These are phyloP conservation scores for Parmelia sp. DNA, from an alignment of 495 filamentous ascomycete species.

Conservation along the genomic window DNA sequence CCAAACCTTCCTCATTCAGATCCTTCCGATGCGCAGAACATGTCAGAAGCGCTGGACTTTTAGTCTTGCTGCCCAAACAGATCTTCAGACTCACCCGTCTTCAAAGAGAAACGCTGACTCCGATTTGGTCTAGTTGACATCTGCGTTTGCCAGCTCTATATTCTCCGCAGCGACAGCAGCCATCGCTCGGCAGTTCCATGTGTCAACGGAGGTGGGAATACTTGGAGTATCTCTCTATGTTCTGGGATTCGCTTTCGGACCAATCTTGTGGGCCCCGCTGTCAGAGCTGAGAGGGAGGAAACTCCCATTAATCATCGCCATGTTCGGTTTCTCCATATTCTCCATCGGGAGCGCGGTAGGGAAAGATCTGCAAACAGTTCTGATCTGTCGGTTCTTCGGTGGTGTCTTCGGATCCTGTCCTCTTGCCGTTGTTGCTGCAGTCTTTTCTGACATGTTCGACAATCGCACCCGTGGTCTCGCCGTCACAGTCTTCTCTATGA, in stretches of 20 bases:
- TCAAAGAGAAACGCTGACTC: background rate
- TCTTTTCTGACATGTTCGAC: slow-evolving; percentile 85
- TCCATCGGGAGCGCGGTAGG: slow-evolving; percentile 61
- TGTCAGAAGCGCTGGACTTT: slow-evolving; percentile 29
- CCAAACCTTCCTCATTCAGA: background rate
- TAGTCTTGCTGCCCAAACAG: background rate
- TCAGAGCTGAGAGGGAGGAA: slow-evolving; percentile 56
- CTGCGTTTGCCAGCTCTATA: slow-evolving; percentile 59
- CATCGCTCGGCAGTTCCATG: slow-evolving; percentile 45
- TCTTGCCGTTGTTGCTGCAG: slow-evolving; percentile 74
- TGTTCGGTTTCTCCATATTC: slow-evolving; percentile 78
- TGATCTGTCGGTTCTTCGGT: slow-evolving; percentile 78
- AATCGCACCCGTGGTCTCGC: slow-evolving; percentile 62
- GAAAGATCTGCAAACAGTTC: slow-evolving; percentile 76
- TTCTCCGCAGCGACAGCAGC: slow-evolving; percentile 48
- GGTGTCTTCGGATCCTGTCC: slow-evolving; percentile 72
- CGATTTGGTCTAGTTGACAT: slow-evolving; percentile 30
- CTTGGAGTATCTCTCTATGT: slow-evolving; percentile 56
- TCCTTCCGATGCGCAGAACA: background rate
- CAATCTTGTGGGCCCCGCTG: slow-evolving; percentile 58
- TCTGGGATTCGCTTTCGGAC: slow-evolving; percentile 55
- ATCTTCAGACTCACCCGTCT: background rate
- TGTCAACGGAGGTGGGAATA: slow-evolving; percentile 49
- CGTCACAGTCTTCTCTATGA: slow-evolving; percentile 76
- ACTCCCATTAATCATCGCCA: slow-evolving; percentile 61